Base-by-base conservation (phyloP, 192 early-diverging fungal genomes). In the Spizellomyces punctatus region DNA sequence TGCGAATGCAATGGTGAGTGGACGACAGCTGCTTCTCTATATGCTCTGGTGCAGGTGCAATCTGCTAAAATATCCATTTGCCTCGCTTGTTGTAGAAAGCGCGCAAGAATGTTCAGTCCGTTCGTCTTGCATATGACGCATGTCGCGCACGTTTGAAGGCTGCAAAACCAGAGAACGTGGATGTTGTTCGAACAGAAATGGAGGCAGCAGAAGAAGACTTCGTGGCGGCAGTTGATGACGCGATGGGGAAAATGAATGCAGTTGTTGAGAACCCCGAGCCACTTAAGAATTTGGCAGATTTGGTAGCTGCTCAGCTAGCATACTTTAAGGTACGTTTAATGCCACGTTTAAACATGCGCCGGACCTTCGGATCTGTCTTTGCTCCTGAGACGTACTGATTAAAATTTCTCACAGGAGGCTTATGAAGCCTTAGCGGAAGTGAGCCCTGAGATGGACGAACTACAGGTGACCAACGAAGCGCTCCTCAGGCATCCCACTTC, bases 191-290 rank as follows among this genome's bases (percentile, higher is more conserved):
- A 27, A 73, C 86, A 6, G 94, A 97, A 63, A 92, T 96, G n/a
- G 92, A 95, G 74, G 81, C 89, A 46, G 90, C 94, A 16, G 95
- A 99, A 79, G 97, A 98, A 84, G 88, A 91, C 62, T 98, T 98
- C 88, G 94, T 98, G 7, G 92, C 91, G 12, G 91, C 93, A 6
- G 91, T 99, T 41, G 96, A 98, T 75, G 95, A 98, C 73, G 93
- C 94, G 17, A 99, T 95, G 78, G 90, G 83, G 8, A 86, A 95
- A 67, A 99, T 99, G 97, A 92, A 92, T 75, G 80, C 89, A 22
- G 93, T 95, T 8, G 87, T 98, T 36, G 95, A 94, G 73, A 92
- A 83, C 75, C 91, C 94, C 17, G 94, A 95, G 64, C 89, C 89
- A 36, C 83, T 98, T 45, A 85, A 90, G 66, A 88, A 91, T 68